Evolutionary conservation across 192 early-diverging fungal genomes (phyloP), one percentile per base, ranked within the genome.

Genomic region (Kappamyces sp.): DNA sequence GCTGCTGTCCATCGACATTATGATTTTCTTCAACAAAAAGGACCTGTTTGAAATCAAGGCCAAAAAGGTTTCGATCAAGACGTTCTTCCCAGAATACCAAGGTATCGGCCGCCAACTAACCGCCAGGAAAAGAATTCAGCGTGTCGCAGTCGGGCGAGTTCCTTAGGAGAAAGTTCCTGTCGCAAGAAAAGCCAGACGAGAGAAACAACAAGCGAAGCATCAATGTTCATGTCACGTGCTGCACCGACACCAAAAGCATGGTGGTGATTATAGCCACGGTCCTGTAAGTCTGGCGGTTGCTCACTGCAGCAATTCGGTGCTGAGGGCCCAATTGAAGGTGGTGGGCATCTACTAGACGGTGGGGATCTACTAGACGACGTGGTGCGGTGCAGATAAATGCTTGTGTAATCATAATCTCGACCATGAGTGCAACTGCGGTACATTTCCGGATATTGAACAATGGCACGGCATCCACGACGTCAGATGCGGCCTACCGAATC

Each of bases 11-110:
- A 22, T 22, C 22, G 55, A 58, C 29, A 64, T 79, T 34, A 72
- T 78, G 2, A 36, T 79, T 6, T 75, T 79, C 36, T 54, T 79
- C 55, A 79, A 79, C 67, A 79, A 79, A 51, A 63, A 63, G 39
- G 77, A 79, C 47, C 47, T 79, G 35, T 74, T 77, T 45, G 64
- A 70, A 57, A 57, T 66, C 51, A 75, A 75, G 59, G 35, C 73
- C 8, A 30, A 63, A 47, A 58, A 58, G 30, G 69, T 59, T n/a
- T 55, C 65, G 8, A 66, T 79, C 8, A 49, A 42, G 15, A 52
- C 65, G 36, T 70, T 61, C 50, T 78, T 75, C 53, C 72, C 77
- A 14, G 69, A 79, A 33, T 76, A 62, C 61, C 45, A 54, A 47
- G 72, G 74, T 76, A 22, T 22, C 22, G 22, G 22, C 15, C 39